Evolutionary conservation across 2,329 filamentous ascomycete genomes (phyloP).

Genomic region (Hymenoscyphus infarciens): DNA sequence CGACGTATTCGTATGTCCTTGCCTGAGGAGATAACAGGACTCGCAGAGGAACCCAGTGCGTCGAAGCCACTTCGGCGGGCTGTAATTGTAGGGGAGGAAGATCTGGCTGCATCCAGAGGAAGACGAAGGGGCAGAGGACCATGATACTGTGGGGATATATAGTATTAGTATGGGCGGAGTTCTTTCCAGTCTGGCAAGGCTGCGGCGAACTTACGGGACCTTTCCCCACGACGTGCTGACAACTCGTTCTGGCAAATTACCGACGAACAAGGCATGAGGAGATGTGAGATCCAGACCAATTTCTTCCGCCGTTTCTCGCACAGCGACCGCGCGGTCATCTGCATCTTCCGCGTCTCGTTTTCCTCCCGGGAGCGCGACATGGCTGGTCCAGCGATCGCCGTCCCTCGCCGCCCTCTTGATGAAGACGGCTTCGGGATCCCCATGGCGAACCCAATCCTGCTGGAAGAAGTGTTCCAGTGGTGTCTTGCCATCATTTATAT

Average conservation of each 20-base stretch:
- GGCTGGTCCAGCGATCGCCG: slow-evolving; percentile 66
- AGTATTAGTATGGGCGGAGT: background rate
- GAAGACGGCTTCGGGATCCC: slow-evolving; percentile 65
- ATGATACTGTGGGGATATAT: slow-evolving; percentile 48
- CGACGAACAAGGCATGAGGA: slow-evolving; percentile 46
- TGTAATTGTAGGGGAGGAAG: slow-evolving; percentile 59
- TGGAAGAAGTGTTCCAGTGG: slow-evolving; percentile 54
- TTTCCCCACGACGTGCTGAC: slow-evolving; percentile 66
- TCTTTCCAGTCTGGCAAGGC: no score
- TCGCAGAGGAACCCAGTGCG: slow-evolving; percentile 65
- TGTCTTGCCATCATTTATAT: background rate
- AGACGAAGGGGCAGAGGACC: slow-evolving; percentile 67
- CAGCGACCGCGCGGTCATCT: slow-evolving; percentile 58
- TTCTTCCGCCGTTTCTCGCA: slow-evolving; percentile 64
- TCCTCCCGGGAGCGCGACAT: slow-evolving; percentile 66
- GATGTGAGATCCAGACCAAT: slow-evolving; percentile 58
- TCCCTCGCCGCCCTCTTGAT: slow-evolving; percentile 64
- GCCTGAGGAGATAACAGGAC: slow-evolving; percentile 56
- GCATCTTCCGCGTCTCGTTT: slow-evolving; percentile 62
- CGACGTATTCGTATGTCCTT: slow-evolving; percentile 60
- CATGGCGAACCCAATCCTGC: slow-evolving; percentile 61
- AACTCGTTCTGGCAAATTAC: slow-evolving; percentile 62
- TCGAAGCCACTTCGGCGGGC: slow-evolving; percentile 63
- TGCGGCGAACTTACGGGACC: slow-evolving; percentile 51
- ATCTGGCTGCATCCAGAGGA: slow-evolving; percentile 54